Percentiles rank a stretch among this genome's conserved stretches.
phyloP scores from a whole-genome alignment of 257 asterid genomes.

The Capsicum chinense region DNA sequence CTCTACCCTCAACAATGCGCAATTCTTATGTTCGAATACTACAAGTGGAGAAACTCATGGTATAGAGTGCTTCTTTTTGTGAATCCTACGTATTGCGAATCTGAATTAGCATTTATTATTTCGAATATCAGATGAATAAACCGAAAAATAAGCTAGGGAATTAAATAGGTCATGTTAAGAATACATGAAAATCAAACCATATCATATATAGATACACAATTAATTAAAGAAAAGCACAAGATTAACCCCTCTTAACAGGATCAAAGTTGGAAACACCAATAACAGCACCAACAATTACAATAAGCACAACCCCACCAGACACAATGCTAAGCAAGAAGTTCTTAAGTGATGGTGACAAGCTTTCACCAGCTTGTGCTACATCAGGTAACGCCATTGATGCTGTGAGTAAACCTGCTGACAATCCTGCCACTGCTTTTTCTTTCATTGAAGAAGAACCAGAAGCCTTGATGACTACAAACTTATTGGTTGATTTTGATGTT shows the following conservation, averaged over 20 bases:
- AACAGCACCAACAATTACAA: conserved; percentile 66
- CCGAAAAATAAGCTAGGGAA: not conserved
- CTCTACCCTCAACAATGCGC: not conserved
- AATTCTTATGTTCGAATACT: not conserved
- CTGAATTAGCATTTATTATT: not conserved
- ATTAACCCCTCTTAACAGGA: conserved; percentile 79
- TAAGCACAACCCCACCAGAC: conserved; percentile 77
- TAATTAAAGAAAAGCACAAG: not conserved
- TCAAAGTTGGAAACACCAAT: conserved; percentile 82
- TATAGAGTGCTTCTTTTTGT: not conserved
- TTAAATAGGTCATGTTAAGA: not conserved
- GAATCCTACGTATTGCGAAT: not conserved
- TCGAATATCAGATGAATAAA: not conserved
- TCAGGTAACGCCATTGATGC: conserved; percentile 75
- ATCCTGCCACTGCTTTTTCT: conserved; percentile 70
- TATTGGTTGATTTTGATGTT: conserved; percentile 42
- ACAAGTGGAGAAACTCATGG: not conserved
- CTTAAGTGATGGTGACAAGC: conserved; percentile 73
- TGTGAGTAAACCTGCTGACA: conserved; percentile 73
- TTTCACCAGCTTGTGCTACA: conserved; percentile 72
- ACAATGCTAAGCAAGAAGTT: conserved; percentile 79
- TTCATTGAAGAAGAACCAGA: conserved; percentile 46
- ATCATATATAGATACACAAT: not conserved
- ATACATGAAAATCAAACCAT: conserved; percentile 15
- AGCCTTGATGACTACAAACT: conserved; percentile 53